A percentile compares a stretch with the other conserved stretches of the same genome.
phyloP scores from a whole-genome alignment of 345 rosid genomes.

The Viola odorata region DNA sequence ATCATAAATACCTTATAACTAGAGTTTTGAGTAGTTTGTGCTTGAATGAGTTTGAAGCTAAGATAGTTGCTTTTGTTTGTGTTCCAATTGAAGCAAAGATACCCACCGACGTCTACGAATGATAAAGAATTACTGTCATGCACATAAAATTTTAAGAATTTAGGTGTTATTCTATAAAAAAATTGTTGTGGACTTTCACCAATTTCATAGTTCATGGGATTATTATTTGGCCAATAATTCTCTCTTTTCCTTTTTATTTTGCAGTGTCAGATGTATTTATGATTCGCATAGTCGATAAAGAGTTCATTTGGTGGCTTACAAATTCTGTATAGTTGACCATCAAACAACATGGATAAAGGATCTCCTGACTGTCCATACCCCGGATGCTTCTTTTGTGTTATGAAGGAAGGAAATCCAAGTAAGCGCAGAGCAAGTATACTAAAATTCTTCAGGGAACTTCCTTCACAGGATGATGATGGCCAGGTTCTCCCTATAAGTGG shows the following conservation, averaged over 20 bases:
- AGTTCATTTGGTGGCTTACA: constrained; percentile 8
- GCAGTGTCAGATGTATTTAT: constrained; percentile 9
- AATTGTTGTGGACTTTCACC: too few species aligned
- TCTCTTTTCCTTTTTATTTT: background rate
- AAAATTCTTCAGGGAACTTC: constrained; percentile 92
- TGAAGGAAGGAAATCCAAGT: constrained; percentile 98
- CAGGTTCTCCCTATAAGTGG: constrained; percentile 99
- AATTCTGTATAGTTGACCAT: constrained; percentile 8
- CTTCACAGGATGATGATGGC: constrained; percentile 91
- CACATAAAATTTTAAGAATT: too few species aligned
- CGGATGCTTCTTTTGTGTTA: constrained; percentile 98
- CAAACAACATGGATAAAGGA: constrained; percentile 61
- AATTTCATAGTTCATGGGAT: too few species aligned
- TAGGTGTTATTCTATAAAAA: too few species aligned
- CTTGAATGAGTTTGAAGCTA: too few species aligned
- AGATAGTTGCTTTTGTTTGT: too few species aligned
- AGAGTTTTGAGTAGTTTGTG: too few species aligned
- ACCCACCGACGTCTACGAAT: too few species aligned
- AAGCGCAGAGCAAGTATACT: constrained; percentile 85
- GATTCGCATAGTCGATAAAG: constrained; percentile 6
- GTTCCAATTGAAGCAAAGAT: too few species aligned
- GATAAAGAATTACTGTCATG: too few species aligned
- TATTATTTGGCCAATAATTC: too few species aligned
- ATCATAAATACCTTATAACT: too few species aligned
- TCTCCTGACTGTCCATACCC: constrained; percentile 92